Percentiles rank a stretch among this genome's conserved stretches.
These are phyloP conservation scores for Solanum hybrid DNA, from an alignment of 305 asterid genomes.

Conservation along the genomic window DNA sequence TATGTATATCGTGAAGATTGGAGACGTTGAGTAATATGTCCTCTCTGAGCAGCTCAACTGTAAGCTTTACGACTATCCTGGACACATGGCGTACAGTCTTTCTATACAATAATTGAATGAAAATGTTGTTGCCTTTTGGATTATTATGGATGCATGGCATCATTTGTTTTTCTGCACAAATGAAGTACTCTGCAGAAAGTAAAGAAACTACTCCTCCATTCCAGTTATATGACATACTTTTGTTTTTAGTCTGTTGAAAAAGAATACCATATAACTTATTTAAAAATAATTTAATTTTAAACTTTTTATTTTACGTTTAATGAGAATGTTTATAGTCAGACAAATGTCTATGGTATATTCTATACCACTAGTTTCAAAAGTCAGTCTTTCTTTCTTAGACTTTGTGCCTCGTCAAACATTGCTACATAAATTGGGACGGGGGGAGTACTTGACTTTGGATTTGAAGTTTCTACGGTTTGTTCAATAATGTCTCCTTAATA, in stretches of 20 bases:
- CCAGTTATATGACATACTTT: not conserved
- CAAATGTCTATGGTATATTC: not conserved
- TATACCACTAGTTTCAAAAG: not conserved
- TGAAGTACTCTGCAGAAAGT: not conserved
- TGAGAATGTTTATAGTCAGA: not conserved
- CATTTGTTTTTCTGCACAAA: not conserved
- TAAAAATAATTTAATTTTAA: not conserved
- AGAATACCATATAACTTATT: not conserved
- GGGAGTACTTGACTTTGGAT: not conserved
- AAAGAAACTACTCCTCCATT: not conserved
- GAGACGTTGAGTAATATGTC: not conserved
- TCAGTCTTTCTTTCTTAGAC: not conserved
- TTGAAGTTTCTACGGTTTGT: not conserved
- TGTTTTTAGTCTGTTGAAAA: not conserved
- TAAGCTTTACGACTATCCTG: not conserved
- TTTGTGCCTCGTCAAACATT: not conserved
- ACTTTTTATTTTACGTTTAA: not conserved
- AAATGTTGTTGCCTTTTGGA: not conserved
- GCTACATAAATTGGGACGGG: not conserved
- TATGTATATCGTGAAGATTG: not conserved
- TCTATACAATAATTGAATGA: not conserved
- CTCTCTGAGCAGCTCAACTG: not conserved
- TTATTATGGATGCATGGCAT: not conserved
- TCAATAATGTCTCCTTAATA: not conserved
- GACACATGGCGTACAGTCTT: not conserved